Evolutionary conservation across 202 grass and related monocot species (phyloP).

Genomic region (Setaria italica): DNA sequence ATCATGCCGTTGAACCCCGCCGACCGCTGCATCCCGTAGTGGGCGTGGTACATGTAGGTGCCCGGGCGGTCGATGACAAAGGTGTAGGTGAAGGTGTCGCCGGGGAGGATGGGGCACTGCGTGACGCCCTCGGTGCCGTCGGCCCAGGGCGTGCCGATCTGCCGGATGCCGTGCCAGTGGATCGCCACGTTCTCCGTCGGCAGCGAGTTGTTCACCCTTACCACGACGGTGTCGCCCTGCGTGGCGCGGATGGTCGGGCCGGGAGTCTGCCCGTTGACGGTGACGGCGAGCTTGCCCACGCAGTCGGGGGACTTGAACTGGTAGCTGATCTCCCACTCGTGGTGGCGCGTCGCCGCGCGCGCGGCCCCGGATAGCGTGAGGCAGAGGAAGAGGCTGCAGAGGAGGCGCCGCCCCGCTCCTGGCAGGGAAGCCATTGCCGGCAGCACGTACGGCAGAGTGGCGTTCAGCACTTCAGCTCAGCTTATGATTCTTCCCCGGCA

Average conservation of each 20-base stretch:
- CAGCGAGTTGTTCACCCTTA: slow-evolving; percentile 58
- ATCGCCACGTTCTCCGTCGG: slow-evolving; percentile 76
- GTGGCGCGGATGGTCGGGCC: slow-evolving; percentile 65
- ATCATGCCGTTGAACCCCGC: slow-evolving; percentile 70
- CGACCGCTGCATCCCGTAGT: slow-evolving; percentile 77
- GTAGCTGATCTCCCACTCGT: slow-evolving; percentile 75
- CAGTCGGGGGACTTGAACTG: slow-evolving; percentile 66
- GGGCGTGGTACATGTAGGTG: slow-evolving; percentile 72
- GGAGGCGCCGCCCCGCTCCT: background rate
- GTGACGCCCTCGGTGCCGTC: slow-evolving; percentile 74
- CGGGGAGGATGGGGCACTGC: slow-evolving; percentile 62
- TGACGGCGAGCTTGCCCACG: slow-evolving; percentile 61
- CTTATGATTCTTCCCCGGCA: background rate
- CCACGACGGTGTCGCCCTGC: slow-evolving; percentile 64
- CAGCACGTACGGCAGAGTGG: too few species aligned
- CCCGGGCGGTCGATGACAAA: slow-evolving; percentile 64
- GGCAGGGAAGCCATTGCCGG: background rate
- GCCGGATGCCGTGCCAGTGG: slow-evolving; percentile 87
- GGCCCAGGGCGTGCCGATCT: slow-evolving; percentile 74
- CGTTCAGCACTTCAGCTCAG: background rate
- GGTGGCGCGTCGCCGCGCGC: slow-evolving; percentile 8
- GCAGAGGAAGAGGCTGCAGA: slow-evolving; percentile 34
- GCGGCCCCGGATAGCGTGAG: background rate
- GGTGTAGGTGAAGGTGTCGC: slow-evolving; percentile 60
- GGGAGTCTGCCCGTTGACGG: slow-evolving; percentile 66